These are phyloP conservation scores for Colletotrichum neosansevieriae DNA, from an alignment of 2,329 filamentous ascomycete genomes.

Conservation along the genomic window DNA sequence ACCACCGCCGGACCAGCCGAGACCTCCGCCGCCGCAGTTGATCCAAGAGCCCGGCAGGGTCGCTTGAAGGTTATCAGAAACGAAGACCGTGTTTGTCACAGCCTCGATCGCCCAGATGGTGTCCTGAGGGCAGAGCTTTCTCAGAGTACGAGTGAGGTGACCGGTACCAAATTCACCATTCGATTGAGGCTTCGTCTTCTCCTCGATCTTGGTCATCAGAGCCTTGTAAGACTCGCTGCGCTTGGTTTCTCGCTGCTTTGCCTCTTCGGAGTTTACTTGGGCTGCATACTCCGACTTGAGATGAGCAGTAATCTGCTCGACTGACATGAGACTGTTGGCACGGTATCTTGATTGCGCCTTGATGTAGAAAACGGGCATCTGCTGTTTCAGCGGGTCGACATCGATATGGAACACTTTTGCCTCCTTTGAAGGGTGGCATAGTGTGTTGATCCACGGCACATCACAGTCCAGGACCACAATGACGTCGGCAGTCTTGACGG, in stretches of 20 bases:
- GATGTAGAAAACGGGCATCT: slow-evolving; percentile 81
- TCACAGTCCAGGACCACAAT: slow-evolving; percentile 91
- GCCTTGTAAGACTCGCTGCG: slow-evolving; percentile 70
- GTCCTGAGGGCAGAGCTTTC: slow-evolving; percentile 52
- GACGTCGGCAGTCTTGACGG: slow-evolving; percentile 81
- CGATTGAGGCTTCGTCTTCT: slow-evolving; percentile 66
- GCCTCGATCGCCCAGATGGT: slow-evolving; percentile 84
- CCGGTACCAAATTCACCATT: slow-evolving; percentile 65
- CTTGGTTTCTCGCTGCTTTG: slow-evolving; percentile 60
- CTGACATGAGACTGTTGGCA: slow-evolving; percentile 72
- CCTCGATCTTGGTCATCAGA: slow-evolving; percentile 70
- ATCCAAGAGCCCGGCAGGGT: slow-evolving; percentile 79
- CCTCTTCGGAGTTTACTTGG: slow-evolving; percentile 52
- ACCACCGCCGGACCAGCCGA: slow-evolving; percentile 84
- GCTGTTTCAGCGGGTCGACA: slow-evolving; percentile 75
- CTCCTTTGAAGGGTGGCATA: slow-evolving; percentile 65
- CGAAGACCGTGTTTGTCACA: slow-evolving; percentile 76
- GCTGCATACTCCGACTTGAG: slow-evolving; percentile 62
- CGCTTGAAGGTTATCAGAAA: slow-evolving; percentile 78
- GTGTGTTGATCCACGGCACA: slow-evolving; percentile 92
- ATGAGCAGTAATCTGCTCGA: slow-evolving; percentile 77
- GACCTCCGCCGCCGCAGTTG: slow-evolving; percentile 83
- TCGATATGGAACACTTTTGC: slow-evolving; percentile 74
- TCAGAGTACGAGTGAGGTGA: slow-evolving; percentile 49
- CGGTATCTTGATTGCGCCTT: slow-evolving; percentile 73